Evolutionary conservation across 306 rosid species (phyloP), one percentile per base, ranked within the genome.

Genomic region (Dicorynia guianensis): DNA sequence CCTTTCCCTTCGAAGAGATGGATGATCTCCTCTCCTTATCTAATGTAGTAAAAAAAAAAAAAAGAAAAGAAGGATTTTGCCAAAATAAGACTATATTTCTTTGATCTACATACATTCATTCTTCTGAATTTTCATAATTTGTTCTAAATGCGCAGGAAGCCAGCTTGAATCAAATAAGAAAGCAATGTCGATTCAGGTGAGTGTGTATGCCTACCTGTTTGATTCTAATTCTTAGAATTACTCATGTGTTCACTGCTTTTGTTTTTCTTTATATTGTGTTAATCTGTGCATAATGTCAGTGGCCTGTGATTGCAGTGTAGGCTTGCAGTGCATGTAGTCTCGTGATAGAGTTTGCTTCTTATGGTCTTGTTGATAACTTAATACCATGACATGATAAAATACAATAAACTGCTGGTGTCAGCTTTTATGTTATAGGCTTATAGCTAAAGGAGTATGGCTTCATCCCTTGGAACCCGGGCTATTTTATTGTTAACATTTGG

Each of bases 151-250:
- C 71, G 76, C 80, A 90, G 95, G 96, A 19, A 93, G 98, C 83
- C 98, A 93, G 88, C 87, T 93, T n/a, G 93, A 93, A 6, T 36
- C 90, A 25, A 93, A 93, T 88, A 90, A 93, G 79, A 90, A 90
- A 76, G 98, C 96, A 14, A 89, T 93, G 98, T 17, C 73, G 11
- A 90, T 90, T 48, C 98, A 93, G 98, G 98, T 90, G 80, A 11
- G 60, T 8, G 20, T 67, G 6, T 20, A 5, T 42, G 14, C 3
- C 50, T 49, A 8, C 18, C 7, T 19, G 6, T 20, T 2, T 7
- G 54, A 5, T 34, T 36, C 25, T 10, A 34, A 36, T 48, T 48
- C 30, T n/a, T 2, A 11, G 14, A 17, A 15, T 4, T 42, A 34
- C 44, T 57, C 48, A 18, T 71, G 53, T 57, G 40, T 36, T 7